Percentiles rank a stretch among this genome's conserved stretches.
These are phyloP conservation scores for Trichosporon asahii DNA, from an alignment of 1,284 basidiomycete species.

Conservation along the genomic window DNA sequence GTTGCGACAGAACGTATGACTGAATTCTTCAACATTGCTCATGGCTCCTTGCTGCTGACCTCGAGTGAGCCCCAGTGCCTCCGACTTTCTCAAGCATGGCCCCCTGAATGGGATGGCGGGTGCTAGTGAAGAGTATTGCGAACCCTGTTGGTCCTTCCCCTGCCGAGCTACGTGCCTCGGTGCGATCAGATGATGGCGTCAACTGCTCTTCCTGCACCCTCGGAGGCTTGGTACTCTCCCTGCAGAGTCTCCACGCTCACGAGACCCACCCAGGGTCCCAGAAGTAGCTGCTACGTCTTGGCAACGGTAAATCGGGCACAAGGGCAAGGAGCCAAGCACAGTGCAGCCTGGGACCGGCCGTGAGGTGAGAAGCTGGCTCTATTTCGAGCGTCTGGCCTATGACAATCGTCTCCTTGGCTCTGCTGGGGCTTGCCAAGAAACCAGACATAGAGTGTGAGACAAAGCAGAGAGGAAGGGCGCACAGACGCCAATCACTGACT, in stretches of 20 bases:
- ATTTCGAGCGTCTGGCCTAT: not conserved
- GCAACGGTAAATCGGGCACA: conserved; percentile 1
- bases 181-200: not conserved
- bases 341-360: not conserved
- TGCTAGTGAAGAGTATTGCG: not conserved
- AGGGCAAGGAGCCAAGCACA: not conserved
- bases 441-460: not conserved
- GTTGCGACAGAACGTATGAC: not conserved
- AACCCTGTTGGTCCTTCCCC: not conserved
- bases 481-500: not conserved
- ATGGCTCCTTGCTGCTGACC: not conserved
- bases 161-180: not conserved
- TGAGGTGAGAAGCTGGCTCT: not conserved
- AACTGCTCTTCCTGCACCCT: not conserved
- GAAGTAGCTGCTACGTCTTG: not conserved
- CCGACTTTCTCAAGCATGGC: not conserved
- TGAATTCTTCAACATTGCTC: not conserved
- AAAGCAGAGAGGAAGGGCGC: not conserved
- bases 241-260: not conserved
- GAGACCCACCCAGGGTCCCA: not conserved
- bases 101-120: not conserved
- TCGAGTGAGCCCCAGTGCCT: not conserved
- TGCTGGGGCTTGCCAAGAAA: not conserved
- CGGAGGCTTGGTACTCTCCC: too few relatives aligned
- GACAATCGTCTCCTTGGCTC: not conserved